Evolutionary conservation across 257 asterid genomes (phyloP), one percentile per base, ranked within the genome.

Genomic region (Linaria vulgaris): DNA sequence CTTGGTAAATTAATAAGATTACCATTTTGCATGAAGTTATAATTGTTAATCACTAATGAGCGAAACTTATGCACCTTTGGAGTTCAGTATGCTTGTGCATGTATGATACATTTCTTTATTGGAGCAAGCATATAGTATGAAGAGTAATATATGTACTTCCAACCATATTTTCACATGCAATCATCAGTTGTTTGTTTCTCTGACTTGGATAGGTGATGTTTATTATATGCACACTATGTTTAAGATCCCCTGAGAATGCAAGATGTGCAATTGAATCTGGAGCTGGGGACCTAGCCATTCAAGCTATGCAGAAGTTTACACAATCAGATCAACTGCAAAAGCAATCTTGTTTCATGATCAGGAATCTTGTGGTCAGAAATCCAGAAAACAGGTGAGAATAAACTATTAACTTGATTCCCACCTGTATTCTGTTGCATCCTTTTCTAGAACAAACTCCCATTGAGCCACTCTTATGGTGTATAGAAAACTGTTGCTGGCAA

Each of bases 201-300:
- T 39, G 24, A 51, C 52, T 66, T 50, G 43, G 37, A 62, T 84
- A 91, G 98, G 77, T 92, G 52, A 87, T 90, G 96, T 74, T 76
- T 45, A 70, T 80, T 49, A 82, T 94, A 64, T 79, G 83, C 51
- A 78, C 78, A 66, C 88, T 94, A 22, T 85, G 87, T 64, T 80
- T 94, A 76, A 85, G 99, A 70, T 79, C 97, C 70, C 90, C 97
- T 0, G 91, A 82, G 49, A 83, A 85, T 59, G 95, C 97, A 60
- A 82, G 90, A 21, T 77, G 69, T 60, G 99, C 97, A 9, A 75
- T 90, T 41, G 95, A 90, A 84, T 79, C 94, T 31, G 97, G 99
- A 76, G 99, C 92, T 1, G 96, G 97, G 64, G 96, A 94, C 78
- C 77, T 87, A 22, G 99, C 94, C 23, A 72, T 85, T 56, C 94